Evolutionary conservation across 106 monocot genomes (phyloP), one percentile per base, ranked within the genome.

Genomic region (Alisma plantagoaquatica): DNA sequence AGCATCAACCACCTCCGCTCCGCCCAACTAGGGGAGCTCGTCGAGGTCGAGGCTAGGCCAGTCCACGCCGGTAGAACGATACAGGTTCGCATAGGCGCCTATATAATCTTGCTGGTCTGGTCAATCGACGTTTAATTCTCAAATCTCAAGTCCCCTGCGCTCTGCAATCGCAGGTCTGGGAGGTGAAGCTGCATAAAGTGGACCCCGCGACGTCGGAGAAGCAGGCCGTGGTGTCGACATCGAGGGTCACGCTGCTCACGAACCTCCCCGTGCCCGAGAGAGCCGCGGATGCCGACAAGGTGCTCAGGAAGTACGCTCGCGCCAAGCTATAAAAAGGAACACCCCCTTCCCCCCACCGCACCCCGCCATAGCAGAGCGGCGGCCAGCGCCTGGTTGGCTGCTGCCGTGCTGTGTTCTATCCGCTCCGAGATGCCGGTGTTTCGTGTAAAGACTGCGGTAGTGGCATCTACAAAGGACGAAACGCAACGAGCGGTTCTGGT

Each of bases 1-100:
- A 84, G 77, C 70, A 81, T 94, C 74, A 94, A 94, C 73, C 94
- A 88, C 57, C 71, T 71, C 67, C 52, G 53, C 12, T 46, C 75
- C 17, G 94, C 87, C 14, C 9, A 2, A 22, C 27, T 68, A 52
- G 94, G 87, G 23, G 80, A 84, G 46, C 24, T 45, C 24, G 69
- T 94, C 46, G 63, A 75, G 19, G 94, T 77, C 25, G 51, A 69
- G 32, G 94, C 87, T 11, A 56, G 11, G 0, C 83, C 87, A 16
- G 4, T 81, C 43, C 55, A 56, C 33, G 50, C 61, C 30, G 83
- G 87, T 33, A 71, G 62, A 35, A 70, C 68, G 43, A 66, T 88
- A 31, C 93, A 94, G 80, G 92, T 57, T 8, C 2, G 19, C 4
- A n/a, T n/a, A n/a, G n/a, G n/a, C n/a, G n/a, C 16, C 27, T 23